Base-by-base conservation (phyloP, 2,329 filamentous ascomycete genomes). In the Ophiostoma sp. region DNA sequence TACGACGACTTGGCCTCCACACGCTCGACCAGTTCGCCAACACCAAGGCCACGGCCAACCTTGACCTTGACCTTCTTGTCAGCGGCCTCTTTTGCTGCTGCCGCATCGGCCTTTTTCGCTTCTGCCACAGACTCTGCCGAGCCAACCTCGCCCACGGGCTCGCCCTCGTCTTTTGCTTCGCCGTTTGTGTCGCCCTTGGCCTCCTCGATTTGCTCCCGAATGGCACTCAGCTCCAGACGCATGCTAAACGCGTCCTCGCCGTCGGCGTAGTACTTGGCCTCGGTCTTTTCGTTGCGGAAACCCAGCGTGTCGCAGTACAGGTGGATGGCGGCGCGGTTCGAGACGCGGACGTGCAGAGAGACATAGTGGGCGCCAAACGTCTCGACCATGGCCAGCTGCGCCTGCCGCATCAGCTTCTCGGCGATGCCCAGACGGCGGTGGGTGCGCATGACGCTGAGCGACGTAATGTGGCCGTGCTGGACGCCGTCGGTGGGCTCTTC, bases 371-470 rank as follows among this genome's bases (percentile, higher is more conserved):
- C 96, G 79, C 90, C 89, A 81, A 95, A 98, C 45, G 93, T 95
- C 83, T 99, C 96, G 74, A 95, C 94, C 96, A 99, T 99, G 78
- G 96, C 96, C 78, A 93, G 89, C 85, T 98, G 95, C 79, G 92
- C 94, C 86, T 98, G 96, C 70, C 95, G 87, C 96, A 99, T 99
- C 78, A 99, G 85, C 86, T 97, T 97, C 87, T 99, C 96, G 8
- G 96, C 96, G 77, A 99, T 93, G 0, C 96, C 96, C 74, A 99
- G 83, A 72, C 95, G 85, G 74, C 96, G 86, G 83, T 99, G 96
- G 77, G 96, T 99, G 77, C 96, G 88, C 96, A 98, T 99, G 59
- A 99, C 96, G 79, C 91, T 95, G 80, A 99, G 83, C 78, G 92
- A 95, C 63, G 96, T 99, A 80, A 99, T 98, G 85, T 99, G 96